Evolutionary conservation across 345 rosid species (phyloP), one percentile per base, ranked within the genome.

Genomic region (Ceriops decandra): DNA sequence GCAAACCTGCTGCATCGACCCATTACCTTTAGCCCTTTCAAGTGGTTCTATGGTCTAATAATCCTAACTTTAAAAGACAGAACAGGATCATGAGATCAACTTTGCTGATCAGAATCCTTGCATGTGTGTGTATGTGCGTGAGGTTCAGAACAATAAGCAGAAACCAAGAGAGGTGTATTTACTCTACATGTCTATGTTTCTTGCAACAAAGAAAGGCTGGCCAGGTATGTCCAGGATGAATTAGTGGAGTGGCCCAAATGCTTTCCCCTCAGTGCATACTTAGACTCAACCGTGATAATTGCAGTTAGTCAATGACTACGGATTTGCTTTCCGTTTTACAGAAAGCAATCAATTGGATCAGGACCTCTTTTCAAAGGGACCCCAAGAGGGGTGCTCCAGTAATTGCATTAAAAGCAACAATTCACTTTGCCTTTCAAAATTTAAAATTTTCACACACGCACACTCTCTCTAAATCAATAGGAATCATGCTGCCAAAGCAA

Each of bases 401-500:
- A 69, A 84, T 80, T 85, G 69, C 82, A 72, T 61, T 56, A 79
- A 89, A 84, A 81, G 82, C 82, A 77, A 57, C 84, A 74, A 67
- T 57, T 71, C 59, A 62, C 86, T 83, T 85, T 82, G 80, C 70
- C 80, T 83, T 85, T 75, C 73, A 81, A 73, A 71, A 68, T 85
- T 83, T 76, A 79, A 72, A 80, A 30, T 5, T 33, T 22, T 57
- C 38, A 24, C 26, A 24, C 26, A 24, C 26, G 26, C 26, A 24
- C 64, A 36, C 68, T 72, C 68, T 71, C 66, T 68, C 70, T 75
- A 71, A 70, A 80, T 70, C 75, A 66, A 56, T 68, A 58, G 82
- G 81, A 83, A 80, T 84, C 71, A 79, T 79, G 66, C 81, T 77
- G 80, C 69, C 84, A 82, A 87, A 80, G 85, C 83, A 72, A 84